These are phyloP conservation scores for Talaromyces amestolkiae DNA, from an alignment of 2,329 filamentous ascomycete species.

Conservation along the genomic window DNA sequence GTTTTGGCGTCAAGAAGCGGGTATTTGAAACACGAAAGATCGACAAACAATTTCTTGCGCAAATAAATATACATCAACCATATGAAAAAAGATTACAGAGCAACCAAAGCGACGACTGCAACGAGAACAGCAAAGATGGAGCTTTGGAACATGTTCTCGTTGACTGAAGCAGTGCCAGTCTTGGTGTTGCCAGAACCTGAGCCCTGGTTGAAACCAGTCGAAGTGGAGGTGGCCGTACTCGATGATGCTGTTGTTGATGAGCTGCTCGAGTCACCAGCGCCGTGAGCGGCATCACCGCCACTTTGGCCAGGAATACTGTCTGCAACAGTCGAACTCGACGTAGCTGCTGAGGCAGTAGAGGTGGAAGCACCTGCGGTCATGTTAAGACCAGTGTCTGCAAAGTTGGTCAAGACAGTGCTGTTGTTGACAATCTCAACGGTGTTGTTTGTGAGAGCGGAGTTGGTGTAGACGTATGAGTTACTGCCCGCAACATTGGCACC, in stretches of 20 bases:
- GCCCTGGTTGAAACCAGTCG: conserved; percentile 35
- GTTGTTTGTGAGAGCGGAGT: conserved; percentile 65
- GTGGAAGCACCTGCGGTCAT: conserved; percentile 51
- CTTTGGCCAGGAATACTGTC: conserved; percentile 34
- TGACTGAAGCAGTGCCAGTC: conserved; percentile 33
- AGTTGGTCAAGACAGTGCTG: conserved; percentile 71
- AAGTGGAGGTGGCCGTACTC: conserved; percentile 3
- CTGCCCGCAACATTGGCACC: conserved; percentile 60
- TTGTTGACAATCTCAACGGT: conserved; percentile 75
- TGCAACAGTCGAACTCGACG: conserved; percentile 18
- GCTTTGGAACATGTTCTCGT: conserved; percentile 43
- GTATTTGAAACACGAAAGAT: conserved; percentile 12
- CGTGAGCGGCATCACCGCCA: conserved; percentile 29
- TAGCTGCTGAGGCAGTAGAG: conserved; percentile 4
- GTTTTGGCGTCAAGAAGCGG: background rate
- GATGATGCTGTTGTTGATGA: conserved; percentile 4
- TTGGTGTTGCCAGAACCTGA: conserved; percentile 17
- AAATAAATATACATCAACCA: conserved; percentile 2
- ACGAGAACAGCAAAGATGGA: conserved; percentile 47
- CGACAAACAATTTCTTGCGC: background rate
- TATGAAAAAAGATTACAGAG: conserved; percentile 27
- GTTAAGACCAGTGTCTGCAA: conserved; percentile 77
- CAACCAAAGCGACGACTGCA: conserved; percentile 46
- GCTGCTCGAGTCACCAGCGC: conserved; percentile 1
- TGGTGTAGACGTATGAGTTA: conserved; percentile 73